phyloP scores from a whole-genome alignment of 371 early-diverging fungal genomes.

The Rhizopus sp. region DNA sequence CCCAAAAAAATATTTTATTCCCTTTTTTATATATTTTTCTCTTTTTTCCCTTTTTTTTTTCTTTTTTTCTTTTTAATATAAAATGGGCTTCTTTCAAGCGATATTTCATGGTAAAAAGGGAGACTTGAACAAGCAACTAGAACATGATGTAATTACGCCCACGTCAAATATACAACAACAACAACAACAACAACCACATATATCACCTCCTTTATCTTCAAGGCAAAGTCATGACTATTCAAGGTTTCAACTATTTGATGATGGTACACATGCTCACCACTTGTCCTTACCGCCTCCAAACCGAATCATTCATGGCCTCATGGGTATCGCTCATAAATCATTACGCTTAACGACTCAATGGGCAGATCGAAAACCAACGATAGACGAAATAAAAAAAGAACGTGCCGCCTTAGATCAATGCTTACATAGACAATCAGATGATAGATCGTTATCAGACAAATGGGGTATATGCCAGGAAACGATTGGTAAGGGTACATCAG shows the following conservation, averaged over 20 bases:
- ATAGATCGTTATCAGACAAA: constrained; percentile 35
- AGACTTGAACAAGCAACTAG: constrained; percentile 1
- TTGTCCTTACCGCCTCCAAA: constrained; percentile 32
- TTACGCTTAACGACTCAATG: constrained; percentile 27
- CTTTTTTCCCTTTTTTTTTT: constrained; percentile 9
- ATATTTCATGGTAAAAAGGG: constrained; percentile 24
- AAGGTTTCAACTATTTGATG: constrained; percentile 35
- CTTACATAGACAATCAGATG: constrained; percentile 19
- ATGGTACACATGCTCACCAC: constrained; percentile 43
- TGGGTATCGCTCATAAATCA: constrained; percentile 27
- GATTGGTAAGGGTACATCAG: constrained; percentile 55
- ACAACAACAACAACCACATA: constrained; percentile 3
- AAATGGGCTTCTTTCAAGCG: constrained; percentile 40
- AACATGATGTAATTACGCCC: background rate
- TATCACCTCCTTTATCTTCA: background rate
- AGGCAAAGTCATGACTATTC: background rate
- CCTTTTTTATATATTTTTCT: constrained; percentile 5
- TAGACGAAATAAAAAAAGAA: constrained; percentile 34
- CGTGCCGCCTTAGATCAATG: constrained; percentile 27
- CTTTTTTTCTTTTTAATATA: constrained; percentile 5
- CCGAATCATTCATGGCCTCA: constrained; percentile 36
- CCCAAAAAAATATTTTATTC: constrained; percentile 2
- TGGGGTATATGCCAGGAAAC: constrained; percentile 57
- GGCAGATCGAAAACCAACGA: constrained; percentile 28
- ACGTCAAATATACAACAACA: background rate